Evolutionary conservation across 257 asterid species (phyloP), one percentile per base, ranked within the genome.

Genomic region (Petrea volubilis): DNA sequence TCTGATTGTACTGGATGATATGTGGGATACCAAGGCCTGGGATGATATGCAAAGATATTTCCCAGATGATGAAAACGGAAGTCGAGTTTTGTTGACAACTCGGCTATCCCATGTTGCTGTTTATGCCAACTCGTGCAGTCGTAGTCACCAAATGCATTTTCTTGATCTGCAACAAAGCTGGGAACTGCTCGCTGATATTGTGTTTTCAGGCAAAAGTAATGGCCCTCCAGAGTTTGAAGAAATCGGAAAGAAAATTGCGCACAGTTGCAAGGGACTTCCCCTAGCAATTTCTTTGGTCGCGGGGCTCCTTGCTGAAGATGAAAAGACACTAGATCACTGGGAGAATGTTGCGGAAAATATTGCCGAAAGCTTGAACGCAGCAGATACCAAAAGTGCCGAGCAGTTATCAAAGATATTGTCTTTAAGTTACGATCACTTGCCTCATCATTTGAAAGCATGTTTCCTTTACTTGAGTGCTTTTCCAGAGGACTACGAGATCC

Each of bases 191-290:
- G 10, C 29, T 7, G 34, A 33, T 5, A 52, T 28, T 14, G 38
- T 68, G 51, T 51, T 47, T 47, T 36, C 50, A 12, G 50, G 51
- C 6, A 3, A 6, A 34, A 46, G 52, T n/a, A n/a, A n/a, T 17
- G 34, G 62, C 38, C 64, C 61, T 5, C 64, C 21, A 25, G 64
- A 68, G 40, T 14, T 68, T 55, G 40, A 52, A 46, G 55, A 52
- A 4, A 36, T 6, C 7, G 74, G 74, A 41, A 68, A 8, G 60
- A 6, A 18, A 7, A 68, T 68, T 34, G 74, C 50, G 6, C 11
- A 3, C 1, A 68, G 29, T 14, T 68, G 74, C 24, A 18, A 12
- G 31, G 74, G 74, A 41, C 74, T 68, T 18, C 74, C 74, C 5
- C 23, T 68, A 5, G 36, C 74, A 6, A 52, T 68, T n/a, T 63